These are phyloP conservation scores for Halophytophthora batemanensis DNA, from an alignment of 352 stramenopile genomes.

Conservation along the genomic window DNA sequence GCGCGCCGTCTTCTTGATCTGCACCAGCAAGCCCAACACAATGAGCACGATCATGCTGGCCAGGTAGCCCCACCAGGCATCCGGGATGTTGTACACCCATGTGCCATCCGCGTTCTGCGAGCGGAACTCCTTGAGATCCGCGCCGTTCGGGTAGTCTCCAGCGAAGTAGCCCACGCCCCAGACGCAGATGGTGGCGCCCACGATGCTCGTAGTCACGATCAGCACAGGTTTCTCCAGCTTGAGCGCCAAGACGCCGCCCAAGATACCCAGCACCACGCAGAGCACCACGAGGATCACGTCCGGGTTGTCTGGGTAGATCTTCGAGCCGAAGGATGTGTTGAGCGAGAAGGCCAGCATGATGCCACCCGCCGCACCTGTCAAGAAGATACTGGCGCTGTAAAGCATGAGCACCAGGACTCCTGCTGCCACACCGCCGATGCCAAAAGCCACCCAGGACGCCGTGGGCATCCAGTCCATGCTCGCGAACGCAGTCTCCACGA, in stretches of 20 bases:
- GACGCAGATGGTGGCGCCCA: slow-evolving; percentile 48
- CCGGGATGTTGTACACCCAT: slow-evolving; percentile 62
- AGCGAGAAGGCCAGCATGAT: slow-evolving; percentile 50
- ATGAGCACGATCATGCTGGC: slow-evolving; percentile 53
- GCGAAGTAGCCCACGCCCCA: slow-evolving; percentile 69
- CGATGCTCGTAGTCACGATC: slow-evolving; percentile 54
- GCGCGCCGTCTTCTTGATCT: slow-evolving; percentile 59
- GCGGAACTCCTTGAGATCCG: slow-evolving; percentile 48
- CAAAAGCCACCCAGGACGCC: slow-evolving; percentile 58
- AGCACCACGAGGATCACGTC: slow-evolving; percentile 42
- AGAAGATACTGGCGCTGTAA: slow-evolving; percentile 50
- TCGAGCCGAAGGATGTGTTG: slow-evolving; percentile 46
- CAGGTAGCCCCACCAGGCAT: slow-evolving; percentile 77
- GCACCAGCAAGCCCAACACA: slow-evolving; percentile 51
- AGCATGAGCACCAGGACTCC: slow-evolving; percentile 46
- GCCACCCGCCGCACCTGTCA: slow-evolving; percentile 38
- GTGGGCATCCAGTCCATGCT: slow-evolving; percentile 46
- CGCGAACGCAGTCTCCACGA: slow-evolving; percentile 54
- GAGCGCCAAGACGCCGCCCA: slow-evolving; percentile 41
- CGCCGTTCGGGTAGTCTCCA: slow-evolving; percentile 60
- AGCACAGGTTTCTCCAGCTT: slow-evolving; percentile 57
- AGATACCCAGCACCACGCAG: slow-evolving; percentile 33
- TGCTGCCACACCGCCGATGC: slow-evolving; percentile 32
- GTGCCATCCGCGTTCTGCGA: slow-evolving; percentile 29
- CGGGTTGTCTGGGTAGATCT: slow-evolving; percentile 49